These are phyloP conservation scores for Marasmius fiardii DNA, from an alignment of 1,284 basidiomycete species.

Conservation along the genomic window DNA sequence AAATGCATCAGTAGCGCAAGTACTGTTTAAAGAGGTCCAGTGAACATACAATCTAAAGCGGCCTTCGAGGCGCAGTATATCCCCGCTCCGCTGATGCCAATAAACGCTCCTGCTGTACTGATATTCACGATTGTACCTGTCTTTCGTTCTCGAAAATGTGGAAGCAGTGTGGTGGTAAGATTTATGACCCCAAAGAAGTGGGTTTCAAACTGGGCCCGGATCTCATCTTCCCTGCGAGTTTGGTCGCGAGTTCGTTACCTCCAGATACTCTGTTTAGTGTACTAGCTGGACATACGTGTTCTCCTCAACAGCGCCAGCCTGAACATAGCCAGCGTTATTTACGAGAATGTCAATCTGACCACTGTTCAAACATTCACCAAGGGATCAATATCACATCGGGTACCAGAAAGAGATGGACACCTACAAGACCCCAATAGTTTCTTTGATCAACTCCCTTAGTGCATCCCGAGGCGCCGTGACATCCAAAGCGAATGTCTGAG, in stretches of 20 bases:
- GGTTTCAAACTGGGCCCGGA: conserved; percentile 6
- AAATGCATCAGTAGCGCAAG: no score
- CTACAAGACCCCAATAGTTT: conserved; percentile 7
- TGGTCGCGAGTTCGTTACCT: neutral
- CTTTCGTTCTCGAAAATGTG: conserved; percentile 4
- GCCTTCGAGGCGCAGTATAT: conserved; percentile 7
- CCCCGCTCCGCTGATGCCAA: neutral
- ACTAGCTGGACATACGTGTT: conserved; percentile 2
- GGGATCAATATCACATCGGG: neutral
- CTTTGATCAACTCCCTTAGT: conserved; percentile 9
- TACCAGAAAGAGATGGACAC: neutral
- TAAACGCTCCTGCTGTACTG: conserved; percentile 4
- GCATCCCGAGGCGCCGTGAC: conserved; percentile 8
- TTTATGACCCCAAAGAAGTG: conserved; percentile 7
- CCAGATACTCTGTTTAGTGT: neutral
- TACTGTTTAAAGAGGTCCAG: no score
- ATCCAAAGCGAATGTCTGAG: conserved; percentile 15
- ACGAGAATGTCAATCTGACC: conserved; percentile 18
- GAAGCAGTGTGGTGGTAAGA: conserved; percentile 4
- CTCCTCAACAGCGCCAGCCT: conserved; percentile 12
- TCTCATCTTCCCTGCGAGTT: neutral
- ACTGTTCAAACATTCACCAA: neutral
- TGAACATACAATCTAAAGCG: neutral
- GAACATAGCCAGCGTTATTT: conserved; percentile 18
- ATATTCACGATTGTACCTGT: conserved; percentile 8